phyloP scores from a whole-genome alignment of 2,329 filamentous ascomycete species.

The Pseudocercospora vitis region DNA sequence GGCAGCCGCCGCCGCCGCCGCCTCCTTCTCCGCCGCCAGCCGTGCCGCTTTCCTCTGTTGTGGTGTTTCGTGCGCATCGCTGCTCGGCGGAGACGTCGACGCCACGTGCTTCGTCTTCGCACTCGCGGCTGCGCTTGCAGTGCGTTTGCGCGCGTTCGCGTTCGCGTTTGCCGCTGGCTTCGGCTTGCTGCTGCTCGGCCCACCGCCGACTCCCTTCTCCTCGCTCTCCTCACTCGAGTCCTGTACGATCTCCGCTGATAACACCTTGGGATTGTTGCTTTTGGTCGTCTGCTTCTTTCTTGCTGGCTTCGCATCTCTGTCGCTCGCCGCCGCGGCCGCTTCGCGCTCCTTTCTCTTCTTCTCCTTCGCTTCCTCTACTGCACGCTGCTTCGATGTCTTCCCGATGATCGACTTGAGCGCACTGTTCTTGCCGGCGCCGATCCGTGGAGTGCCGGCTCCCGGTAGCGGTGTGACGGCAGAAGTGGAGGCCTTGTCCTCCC shows the following conservation, averaged over 20 bases:
- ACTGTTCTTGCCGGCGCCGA: slow-evolving; percentile 22
- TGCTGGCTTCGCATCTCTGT: slow-evolving; percentile 31
- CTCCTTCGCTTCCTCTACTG: slow-evolving; percentile 45
- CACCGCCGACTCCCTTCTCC: slow-evolving; percentile 37
- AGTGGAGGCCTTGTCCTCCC: slow-evolving; percentile 27
- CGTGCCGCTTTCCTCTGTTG: slow-evolving; percentile 16
- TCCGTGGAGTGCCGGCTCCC: slow-evolving; percentile 33
- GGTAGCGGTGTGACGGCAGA: slow-evolving; percentile 32
- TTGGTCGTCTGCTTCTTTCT: slow-evolving; percentile 31
- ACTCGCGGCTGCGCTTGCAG: slow-evolving; percentile 23
- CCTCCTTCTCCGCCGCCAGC: slow-evolving; percentile 19
- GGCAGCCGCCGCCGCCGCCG: background rate
- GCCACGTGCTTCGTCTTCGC: slow-evolving; percentile 20
- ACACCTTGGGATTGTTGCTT: slow-evolving; percentile 47
- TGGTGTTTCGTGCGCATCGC: slow-evolving; percentile 29
- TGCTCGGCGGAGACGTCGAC: slow-evolving; percentile 25
- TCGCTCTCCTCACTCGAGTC: slow-evolving; percentile 49
- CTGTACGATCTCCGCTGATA: slow-evolving; percentile 55
- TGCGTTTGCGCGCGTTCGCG: slow-evolving; percentile 17
- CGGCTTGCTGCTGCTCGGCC: slow-evolving; percentile 25
- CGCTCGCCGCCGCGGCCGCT: slow-evolving; percentile 33
- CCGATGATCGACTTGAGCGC: slow-evolving; percentile 26
- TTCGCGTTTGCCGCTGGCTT: slow-evolving; percentile 20
- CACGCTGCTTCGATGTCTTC: slow-evolving; percentile 44
- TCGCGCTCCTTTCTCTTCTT: slow-evolving; percentile 48